A percentile compares a stretch with the other conserved stretches of the same genome.
phyloP scores from a whole-genome alignment of 2,329 filamentous ascomycete genomes.

The Fusarium drepaniforme region DNA sequence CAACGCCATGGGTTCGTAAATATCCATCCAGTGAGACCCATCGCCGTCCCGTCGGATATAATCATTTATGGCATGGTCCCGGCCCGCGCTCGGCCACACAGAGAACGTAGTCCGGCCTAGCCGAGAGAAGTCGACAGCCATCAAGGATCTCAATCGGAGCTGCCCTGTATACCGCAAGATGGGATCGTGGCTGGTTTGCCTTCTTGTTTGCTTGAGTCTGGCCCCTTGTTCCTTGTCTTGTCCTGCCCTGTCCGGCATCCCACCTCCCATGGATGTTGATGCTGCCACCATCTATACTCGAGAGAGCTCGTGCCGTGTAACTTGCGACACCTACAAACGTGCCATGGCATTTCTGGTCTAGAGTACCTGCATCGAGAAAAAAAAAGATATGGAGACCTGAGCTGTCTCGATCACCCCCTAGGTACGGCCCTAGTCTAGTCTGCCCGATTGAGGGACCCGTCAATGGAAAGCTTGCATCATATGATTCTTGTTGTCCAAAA shows the following conservation, averaged over 20 bases:
- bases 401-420: slow-evolving; percentile 12
- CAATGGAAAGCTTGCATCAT: slow-evolving; percentile 40
- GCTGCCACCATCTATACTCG: not conserved
- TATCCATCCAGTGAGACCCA: slow-evolving; percentile 15
- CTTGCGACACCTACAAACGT: not conserved
- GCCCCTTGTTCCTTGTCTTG: slow-evolving; percentile 15
- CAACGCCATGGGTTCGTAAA: slow-evolving; percentile 26
- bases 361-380: not conserved
- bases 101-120: slow-evolving; percentile 26
- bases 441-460: slow-evolving; percentile 38
- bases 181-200: slow-evolving; percentile 20
- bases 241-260: slow-evolving; percentile 8
- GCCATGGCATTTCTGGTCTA: slow-evolving; percentile 1
- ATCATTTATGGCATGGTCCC: slow-evolving; percentile 28
- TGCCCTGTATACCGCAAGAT: slow-evolving; percentile 3
- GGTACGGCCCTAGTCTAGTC: slow-evolving; percentile 17
- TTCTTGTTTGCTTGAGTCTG: slow-evolving; percentile 8
- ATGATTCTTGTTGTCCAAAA: slow-evolving; percentile 31
- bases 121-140: slow-evolving; percentile 11
- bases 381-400: slow-evolving; percentile 14
- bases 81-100: slow-evolving; percentile 32
- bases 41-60: slow-evolving; percentile 17
- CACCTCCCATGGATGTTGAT: not conserved
- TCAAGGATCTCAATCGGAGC: slow-evolving; percentile 2
- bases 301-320: not conserved